These are phyloP conservation scores for Dothideomycetes sp. DNA, from an alignment of 2,329 filamentous ascomycete genomes.

Conservation along the genomic window DNA sequence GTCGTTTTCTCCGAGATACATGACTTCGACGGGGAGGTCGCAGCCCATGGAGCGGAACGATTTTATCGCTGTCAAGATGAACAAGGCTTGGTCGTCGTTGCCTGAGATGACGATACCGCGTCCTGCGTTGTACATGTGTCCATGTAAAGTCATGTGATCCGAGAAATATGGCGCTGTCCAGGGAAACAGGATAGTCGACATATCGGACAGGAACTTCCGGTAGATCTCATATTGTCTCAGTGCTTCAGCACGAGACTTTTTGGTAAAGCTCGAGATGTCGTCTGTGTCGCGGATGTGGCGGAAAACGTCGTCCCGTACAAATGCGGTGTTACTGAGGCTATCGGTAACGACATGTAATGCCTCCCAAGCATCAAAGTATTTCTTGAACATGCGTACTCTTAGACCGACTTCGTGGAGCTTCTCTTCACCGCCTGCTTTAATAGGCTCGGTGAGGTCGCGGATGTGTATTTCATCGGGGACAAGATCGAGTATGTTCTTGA, in stretches of 20 bases:
- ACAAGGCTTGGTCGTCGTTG: slow-evolving; percentile 35
- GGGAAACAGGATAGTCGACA: slow-evolving; percentile 33
- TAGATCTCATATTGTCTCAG: slow-evolving; percentile 36
- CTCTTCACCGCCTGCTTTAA: slow-evolving; percentile 31
- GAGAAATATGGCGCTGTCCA: slow-evolving; percentile 35
- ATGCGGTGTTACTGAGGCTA: slow-evolving; percentile 24
- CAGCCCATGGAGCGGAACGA: slow-evolving; percentile 31
- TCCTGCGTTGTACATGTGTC: slow-evolving; percentile 34
- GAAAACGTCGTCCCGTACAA: slow-evolving; percentile 33
- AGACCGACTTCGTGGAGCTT: slow-evolving; percentile 33
- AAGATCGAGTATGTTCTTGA: slow-evolving; percentile 20
- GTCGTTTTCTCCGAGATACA: slow-evolving; percentile 37
- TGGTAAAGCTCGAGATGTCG: slow-evolving; percentile 17
- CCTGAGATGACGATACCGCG: slow-evolving; percentile 38
- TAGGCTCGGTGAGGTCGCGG: slow-evolving; percentile 29
- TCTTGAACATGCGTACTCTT: slow-evolving; percentile 33
- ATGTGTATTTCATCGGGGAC: slow-evolving; percentile 28
- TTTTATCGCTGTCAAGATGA: slow-evolving; percentile 36
- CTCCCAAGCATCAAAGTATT: slow-evolving; percentile 35
- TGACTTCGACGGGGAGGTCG: slow-evolving; percentile 31
- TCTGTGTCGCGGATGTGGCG: slow-evolving; percentile 27
- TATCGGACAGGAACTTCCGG: slow-evolving; percentile 31
- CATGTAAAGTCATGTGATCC: slow-evolving; percentile 37
- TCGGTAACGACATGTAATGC: slow-evolving; percentile 25
- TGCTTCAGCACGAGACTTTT: slow-evolving; percentile 23